A percentile compares a stretch with the other conserved stretches of the same genome.
Conservation (phyloP, 2,329 filamentous ascomycete genomes). For the Nigrograna mackinnonii region DNA sequence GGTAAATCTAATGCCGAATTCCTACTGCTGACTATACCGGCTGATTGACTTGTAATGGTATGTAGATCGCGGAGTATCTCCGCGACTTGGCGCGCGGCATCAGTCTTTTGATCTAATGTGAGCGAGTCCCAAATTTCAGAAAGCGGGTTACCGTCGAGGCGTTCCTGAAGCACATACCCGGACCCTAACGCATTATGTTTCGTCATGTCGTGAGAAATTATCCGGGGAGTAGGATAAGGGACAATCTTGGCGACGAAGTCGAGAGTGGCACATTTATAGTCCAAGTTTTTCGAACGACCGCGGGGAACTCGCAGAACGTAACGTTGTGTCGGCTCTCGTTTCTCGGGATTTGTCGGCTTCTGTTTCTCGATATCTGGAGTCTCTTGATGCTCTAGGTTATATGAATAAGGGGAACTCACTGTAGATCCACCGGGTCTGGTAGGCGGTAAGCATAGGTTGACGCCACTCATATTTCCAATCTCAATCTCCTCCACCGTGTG, state of each 20-base stretch:
- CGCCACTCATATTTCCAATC: no score
- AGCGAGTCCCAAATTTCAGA: not conserved
- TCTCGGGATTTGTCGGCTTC: not conserved
- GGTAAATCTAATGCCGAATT: not conserved
- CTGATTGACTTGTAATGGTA: not conserved
- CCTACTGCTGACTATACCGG: not conserved
- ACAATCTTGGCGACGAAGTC: conserved; percentile 1
- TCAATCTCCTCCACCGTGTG: not conserved
- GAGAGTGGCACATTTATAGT: conserved; percentile 1
- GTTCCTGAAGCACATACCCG: conserved; percentile 5
- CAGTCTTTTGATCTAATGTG: conserved; percentile 2
- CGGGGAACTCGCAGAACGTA: not conserved
- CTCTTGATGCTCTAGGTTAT: no score
- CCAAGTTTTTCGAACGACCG: not conserved
- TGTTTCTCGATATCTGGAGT: no score
- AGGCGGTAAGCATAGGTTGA: no score
- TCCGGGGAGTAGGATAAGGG: conserved; percentile 1
- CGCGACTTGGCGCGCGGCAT: not conserved
- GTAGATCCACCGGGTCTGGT: no score
- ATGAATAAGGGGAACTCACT: no score
- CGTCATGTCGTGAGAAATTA: not conserved
- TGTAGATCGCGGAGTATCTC: not conserved
- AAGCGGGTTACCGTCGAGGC: conserved; percentile 1
- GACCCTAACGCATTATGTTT: conserved; percentile 1
- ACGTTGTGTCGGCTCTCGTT: not conserved